phyloP scores from a whole-genome alignment of 495 filamentous ascomycete species.

The Xylaria curta region DNA sequence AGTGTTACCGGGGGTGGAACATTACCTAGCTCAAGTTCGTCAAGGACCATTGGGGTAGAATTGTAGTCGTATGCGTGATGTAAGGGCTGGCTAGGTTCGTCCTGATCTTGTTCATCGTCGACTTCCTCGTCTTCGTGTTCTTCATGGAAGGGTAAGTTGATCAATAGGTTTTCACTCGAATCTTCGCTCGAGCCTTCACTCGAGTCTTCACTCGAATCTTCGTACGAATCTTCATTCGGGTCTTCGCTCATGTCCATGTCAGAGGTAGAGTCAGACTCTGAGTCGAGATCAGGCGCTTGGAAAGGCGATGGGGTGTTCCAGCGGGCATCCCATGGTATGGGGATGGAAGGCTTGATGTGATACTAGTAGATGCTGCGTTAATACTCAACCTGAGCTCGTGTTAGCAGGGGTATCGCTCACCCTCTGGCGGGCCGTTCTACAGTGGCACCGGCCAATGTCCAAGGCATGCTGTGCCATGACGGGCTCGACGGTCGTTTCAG shows the following conservation, averaged over 20 bases:
- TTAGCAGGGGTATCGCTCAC: constrained; percentile 25
- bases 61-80: no score
- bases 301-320: neutral
- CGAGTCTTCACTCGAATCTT: neutral
- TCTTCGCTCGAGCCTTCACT: neutral
- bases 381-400: neutral
- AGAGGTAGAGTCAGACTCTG: neutral
- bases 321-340: constrained; percentile 33
- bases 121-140: neutral
- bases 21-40: neutral
- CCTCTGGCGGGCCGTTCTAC: constrained; percentile 36
- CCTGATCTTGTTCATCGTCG: neutral
- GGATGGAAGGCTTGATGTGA: constrained; percentile 20
- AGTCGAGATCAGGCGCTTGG: neutral
- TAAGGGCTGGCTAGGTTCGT: neutral
- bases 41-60: no score
- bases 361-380: constrained; percentile 31
- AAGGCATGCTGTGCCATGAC: constrained; percentile 31
- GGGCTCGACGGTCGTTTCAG: neutral
- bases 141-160: neutral
- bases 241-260: neutral
- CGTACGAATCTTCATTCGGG: no score
- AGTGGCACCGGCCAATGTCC: constrained; percentile 34
- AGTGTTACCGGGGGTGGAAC: neutral
- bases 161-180: neutral